Evolutionary conservation across 2,329 filamentous ascomycete species (phyloP).

Genomic region (Ceratocystis alfenasii): DNA sequence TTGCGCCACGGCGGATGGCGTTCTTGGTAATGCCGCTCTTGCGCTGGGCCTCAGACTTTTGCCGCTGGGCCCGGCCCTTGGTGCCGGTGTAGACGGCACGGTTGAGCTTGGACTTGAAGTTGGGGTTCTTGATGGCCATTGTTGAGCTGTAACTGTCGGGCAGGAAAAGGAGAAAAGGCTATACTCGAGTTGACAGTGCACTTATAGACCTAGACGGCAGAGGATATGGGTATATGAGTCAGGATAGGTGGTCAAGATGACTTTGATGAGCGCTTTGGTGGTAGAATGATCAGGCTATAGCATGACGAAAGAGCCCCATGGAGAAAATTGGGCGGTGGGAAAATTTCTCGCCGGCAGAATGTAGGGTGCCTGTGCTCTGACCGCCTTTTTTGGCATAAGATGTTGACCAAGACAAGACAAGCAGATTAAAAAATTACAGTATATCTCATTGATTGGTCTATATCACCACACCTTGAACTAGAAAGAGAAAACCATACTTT

Average conservation of each 20-base stretch:
- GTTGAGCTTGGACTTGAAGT: constrained; percentile 41
- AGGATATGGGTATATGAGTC: neutral
- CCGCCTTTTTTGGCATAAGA: neutral
- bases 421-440: neutral
- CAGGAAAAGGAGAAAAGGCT: neutral
- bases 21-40: constrained; percentile 33
- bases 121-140: constrained; percentile 49
- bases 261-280: neutral
- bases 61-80: constrained; percentile 34
- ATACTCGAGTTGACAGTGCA: neutral
- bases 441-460: no score
- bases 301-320: constrained; percentile 15
- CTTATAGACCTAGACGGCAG: neutral
- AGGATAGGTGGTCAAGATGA: neutral
- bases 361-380: neutral
- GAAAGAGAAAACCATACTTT: neutral
- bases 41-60: constrained; percentile 33
- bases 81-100: constrained; percentile 37
- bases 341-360: constrained; percentile 17
- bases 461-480: neutral
- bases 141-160: constrained; percentile 16
- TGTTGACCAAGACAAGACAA: neutral
- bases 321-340: constrained; percentile 21
- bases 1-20: constrained; percentile 39
- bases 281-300: neutral